Conservation (phyloP, 2,329 filamentous ascomycete species). For the Talaromyces piceae region DNA sequence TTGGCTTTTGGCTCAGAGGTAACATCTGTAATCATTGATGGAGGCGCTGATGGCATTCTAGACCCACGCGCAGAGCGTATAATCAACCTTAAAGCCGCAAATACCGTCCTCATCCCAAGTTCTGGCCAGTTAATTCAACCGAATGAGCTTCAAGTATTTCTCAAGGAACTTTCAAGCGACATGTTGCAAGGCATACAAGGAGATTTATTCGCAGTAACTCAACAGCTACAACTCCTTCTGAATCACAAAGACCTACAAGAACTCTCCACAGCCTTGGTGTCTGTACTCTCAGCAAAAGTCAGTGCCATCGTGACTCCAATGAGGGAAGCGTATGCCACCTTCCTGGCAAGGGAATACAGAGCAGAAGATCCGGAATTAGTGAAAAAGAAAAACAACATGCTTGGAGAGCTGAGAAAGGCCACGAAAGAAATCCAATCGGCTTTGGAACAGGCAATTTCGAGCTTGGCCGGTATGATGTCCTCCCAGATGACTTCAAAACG, state of each 20-base stretch:
- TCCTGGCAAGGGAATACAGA: conserved; percentile 1
- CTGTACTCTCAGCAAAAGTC: conserved; percentile 1
- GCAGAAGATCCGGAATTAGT: not conserved
- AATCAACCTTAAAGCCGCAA: not conserved
- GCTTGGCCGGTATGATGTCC: conserved; percentile 20
- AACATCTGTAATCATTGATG: conserved; percentile 1
- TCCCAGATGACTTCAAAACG: conserved; percentile 21
- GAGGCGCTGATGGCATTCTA: not conserved
- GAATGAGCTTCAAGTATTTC: not conserved
- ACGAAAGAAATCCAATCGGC: conserved; percentile 5
- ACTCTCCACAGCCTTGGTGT: conserved; percentile 1
- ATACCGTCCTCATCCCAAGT: not conserved
- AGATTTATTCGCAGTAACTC: not conserved
- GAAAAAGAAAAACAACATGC: not conserved
- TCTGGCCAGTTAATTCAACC: not conserved
- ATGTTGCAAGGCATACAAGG: not conserved
- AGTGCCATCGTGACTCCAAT: not conserved
- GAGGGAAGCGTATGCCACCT: not conserved
- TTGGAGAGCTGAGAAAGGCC: conserved; percentile 5
- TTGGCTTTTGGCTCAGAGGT: conserved; percentile 6
- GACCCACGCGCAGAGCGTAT: conserved; percentile 1
- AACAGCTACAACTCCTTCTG: not conserved
- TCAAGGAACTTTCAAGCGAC: conserved; percentile 1
- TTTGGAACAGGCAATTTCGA: conserved; percentile 5
- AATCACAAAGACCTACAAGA: conserved; percentile 5